Percentiles rank a stretch among this genome's conserved stretches.
These are phyloP conservation scores for Candida chauliodis DNA, from an alignment of 805 yeast genomes.

Conservation along the genomic window DNA sequence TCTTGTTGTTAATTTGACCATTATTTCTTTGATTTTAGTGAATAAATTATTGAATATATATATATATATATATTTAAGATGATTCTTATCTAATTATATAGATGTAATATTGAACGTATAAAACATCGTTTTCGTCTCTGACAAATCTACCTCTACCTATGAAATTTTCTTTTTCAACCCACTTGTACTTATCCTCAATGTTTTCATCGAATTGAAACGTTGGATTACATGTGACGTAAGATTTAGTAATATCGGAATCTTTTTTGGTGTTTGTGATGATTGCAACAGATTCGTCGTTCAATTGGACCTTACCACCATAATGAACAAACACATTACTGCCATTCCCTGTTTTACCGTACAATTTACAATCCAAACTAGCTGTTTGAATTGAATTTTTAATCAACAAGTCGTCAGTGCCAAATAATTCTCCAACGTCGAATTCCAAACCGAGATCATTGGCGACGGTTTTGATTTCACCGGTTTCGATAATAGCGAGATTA, in stretches of 20 bases:
- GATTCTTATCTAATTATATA: constrained; percentile 27
- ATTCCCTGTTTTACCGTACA: constrained; percentile 43
- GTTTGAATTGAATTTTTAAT: constrained; percentile 22
- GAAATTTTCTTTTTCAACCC: constrained; percentile 49
- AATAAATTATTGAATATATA: no score
- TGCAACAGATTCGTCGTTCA: constrained; percentile 26
- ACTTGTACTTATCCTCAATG: constrained; percentile 42
- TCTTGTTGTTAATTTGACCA: constrained; percentile 30
- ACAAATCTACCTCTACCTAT: constrained; percentile 60
- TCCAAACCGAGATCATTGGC: constrained; percentile 29
- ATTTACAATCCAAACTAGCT: constrained; percentile 45
- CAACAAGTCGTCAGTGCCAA: constrained; percentile 50
- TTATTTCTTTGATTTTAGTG: no score
- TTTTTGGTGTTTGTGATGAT: constrained; percentile 29
- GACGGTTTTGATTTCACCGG: constrained; percentile 29
- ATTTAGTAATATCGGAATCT: constrained; percentile 41
- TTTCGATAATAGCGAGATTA: constrained; percentile 19
- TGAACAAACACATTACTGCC: constrained; percentile 41
- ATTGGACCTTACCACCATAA: constrained; percentile 49
- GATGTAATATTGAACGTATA: constrained; percentile 55
- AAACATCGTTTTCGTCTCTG: constrained; percentile 40
- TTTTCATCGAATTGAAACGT: constrained; percentile 38
- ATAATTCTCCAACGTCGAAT: constrained; percentile 22
- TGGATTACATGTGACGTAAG: constrained; percentile 50
- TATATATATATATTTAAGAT: neutral